Conservation (phyloP, 129 eudicot species). For the Sambucus nigra region DNA sequence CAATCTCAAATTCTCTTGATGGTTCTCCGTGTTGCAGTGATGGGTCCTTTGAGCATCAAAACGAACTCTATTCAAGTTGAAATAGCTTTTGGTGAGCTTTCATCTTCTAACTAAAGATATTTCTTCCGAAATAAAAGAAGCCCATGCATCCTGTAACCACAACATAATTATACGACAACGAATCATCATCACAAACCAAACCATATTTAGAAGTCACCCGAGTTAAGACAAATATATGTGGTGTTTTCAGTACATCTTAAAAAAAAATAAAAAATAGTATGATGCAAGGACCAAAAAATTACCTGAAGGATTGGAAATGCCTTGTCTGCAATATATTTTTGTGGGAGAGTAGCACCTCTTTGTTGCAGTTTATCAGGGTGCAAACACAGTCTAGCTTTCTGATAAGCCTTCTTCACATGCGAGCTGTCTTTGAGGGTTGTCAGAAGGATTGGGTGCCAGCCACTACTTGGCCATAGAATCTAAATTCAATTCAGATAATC, state of each 20-base stretch:
- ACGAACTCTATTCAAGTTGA: neutral
- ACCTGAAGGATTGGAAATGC: conserved; percentile 78
- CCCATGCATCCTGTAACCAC: conserved; percentile 69
- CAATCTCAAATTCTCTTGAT: neutral
- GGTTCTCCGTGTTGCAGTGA: neutral
- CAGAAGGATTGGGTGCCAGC: conserved; percentile 48
- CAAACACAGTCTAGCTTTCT: conserved; percentile 64
- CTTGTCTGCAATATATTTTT: conserved; percentile 62
- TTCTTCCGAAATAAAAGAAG: conserved; percentile 52
- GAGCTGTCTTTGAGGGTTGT: conserved; percentile 45
- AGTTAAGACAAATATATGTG: too few species aligned
- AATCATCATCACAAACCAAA: neutral
- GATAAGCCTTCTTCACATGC: conserved; percentile 71
- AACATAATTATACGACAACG: too few species aligned
- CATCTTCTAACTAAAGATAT: conserved; percentile 16
- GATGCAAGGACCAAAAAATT: neutral
- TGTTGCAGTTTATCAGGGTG: conserved; percentile 84
- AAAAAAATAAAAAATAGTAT: neutral
- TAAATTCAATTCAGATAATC: conserved; percentile 8
- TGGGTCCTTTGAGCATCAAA: neutral
- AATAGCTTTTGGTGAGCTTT: neutral
- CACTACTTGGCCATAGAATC: conserved; percentile 79
- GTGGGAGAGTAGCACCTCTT: conserved; percentile 51
- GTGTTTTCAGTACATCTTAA: too few species aligned
- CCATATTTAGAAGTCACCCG: neutral